phyloP scores from a whole-genome alignment of 768 basidiomycete species.

The Leucocoprinus leucothites region DNA sequence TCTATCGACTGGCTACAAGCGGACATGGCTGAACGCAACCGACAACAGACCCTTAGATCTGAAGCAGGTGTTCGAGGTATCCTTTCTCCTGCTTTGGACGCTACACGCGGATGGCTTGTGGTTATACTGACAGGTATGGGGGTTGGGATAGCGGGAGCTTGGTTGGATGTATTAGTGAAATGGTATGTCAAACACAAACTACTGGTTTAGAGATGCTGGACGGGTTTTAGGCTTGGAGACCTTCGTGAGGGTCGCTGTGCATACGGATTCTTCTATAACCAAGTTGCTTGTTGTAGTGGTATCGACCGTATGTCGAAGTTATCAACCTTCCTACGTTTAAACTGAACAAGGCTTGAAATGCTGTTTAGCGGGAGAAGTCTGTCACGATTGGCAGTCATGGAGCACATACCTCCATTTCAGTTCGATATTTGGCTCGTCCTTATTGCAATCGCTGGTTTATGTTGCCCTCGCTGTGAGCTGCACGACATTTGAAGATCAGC shows the following conservation, averaged over 20 bases:
- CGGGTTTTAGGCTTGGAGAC: slow-evolving; percentile 55
- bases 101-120: slow-evolving; percentile 63
- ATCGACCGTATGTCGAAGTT: slow-evolving; percentile 47
- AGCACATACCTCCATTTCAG: slow-evolving; percentile 52
- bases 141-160: slow-evolving; percentile 66
- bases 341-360: not conserved
- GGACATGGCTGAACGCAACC: slow-evolving; percentile 58
- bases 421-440: slow-evolving; percentile 55
- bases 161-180: slow-evolving; percentile 70
- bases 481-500: not conserved
- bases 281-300: slow-evolving; percentile 67
- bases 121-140: slow-evolving; percentile 63
- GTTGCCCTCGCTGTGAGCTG: slow-evolving; percentile 57
- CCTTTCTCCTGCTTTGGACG: slow-evolving; percentile 51
- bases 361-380: slow-evolving; percentile 61
- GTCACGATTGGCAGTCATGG: slow-evolving; percentile 68
- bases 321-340: not conserved
- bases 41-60: slow-evolving; percentile 44
- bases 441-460: slow-evolving; percentile 65
- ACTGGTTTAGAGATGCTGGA: not conserved
- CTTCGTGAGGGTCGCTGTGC: slow-evolving; percentile 66
- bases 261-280: slow-evolving; percentile 70
- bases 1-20: slow-evolving; percentile 72
- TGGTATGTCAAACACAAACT: slow-evolving; percentile 42
- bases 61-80: slow-evolving; percentile 57